Conservation (phyloP, 2,329 filamentous ascomycete species). For the Diaporthe nobilis region DNA sequence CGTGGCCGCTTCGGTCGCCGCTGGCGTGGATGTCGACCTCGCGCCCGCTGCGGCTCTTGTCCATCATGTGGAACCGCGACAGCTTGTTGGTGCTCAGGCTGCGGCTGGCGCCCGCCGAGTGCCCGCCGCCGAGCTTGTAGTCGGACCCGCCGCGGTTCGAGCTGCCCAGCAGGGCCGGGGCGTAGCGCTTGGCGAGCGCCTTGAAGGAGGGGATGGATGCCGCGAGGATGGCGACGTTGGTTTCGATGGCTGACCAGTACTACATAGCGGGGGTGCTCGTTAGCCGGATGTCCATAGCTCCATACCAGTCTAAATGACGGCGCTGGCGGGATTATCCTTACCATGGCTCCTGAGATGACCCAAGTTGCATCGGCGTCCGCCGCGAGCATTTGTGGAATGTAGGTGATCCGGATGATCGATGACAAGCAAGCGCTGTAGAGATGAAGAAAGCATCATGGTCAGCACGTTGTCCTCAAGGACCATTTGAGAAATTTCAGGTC, state of each 20-base stretch:
- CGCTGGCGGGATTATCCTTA: neutral
- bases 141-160: constrained; percentile 41
- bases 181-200: constrained; percentile 53
- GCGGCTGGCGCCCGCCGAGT: neutral
- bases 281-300: neutral
- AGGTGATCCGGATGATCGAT: constrained; percentile 62
- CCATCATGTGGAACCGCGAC: constrained; percentile 38
- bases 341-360: constrained; percentile 56
- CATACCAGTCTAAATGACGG: neutral
- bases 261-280: accelerated
- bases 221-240: constrained; percentile 54
- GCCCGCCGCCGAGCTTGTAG: constrained; percentile 22
- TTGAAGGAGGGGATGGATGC: constrained; percentile 54
- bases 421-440: constrained; percentile 58
- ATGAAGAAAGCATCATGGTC: neutral
- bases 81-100: constrained; percentile 19
- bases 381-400: constrained; percentile 58
- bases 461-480: neutral
- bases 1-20: neutral
- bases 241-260: constrained; percentile 55
- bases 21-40: constrained; percentile 27
- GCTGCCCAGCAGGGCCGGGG: constrained; percentile 54
- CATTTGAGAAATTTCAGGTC: no score
- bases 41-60: constrained; percentile 37
- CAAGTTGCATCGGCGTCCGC: constrained; percentile 51